Conservation (phyloP, 1,284 basidiomycete species). For the Pseudozyma sp. region DNA sequence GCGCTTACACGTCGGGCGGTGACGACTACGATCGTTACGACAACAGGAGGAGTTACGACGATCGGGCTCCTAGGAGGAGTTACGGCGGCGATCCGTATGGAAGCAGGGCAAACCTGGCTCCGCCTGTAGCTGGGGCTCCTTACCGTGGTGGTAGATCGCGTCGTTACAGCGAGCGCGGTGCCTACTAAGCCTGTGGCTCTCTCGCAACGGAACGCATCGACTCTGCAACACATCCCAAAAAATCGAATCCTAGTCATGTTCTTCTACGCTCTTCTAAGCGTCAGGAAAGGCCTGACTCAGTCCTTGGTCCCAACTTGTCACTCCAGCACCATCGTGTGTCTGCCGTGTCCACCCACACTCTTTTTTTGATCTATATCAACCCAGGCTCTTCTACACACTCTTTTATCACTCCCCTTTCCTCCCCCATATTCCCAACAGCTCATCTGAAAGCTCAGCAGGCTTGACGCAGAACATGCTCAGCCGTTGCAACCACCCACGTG, state of each 20-base stretch:
- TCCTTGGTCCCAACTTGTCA: conserved; percentile 1
- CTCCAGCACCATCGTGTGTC: not conserved
- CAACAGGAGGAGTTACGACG: conserved; percentile 44
- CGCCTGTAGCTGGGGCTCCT: conserved; percentile 20
- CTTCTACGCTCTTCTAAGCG: not conserved
- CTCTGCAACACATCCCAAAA: not conserved
- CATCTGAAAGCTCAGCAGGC: not conserved
- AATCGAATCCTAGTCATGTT: not conserved
- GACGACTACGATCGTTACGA: conserved; percentile 34
- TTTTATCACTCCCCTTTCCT: not conserved
- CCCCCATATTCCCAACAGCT: not conserved
- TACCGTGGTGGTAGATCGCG: conserved; percentile 50
- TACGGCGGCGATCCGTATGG: conserved; percentile 37
- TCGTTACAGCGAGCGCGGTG: conserved; percentile 50
- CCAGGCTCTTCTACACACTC: not conserved
- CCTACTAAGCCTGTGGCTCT: conserved; percentile 24
- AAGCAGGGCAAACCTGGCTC: conserved; percentile 33
- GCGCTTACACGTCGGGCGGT: not conserved
- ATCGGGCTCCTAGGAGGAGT: conserved; percentile 31
- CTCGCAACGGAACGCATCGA: not conserved
- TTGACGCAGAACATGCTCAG: conserved; percentile 6
- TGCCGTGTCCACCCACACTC: conserved; percentile 1
- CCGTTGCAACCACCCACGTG: not conserved
- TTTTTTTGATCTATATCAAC: not conserved
- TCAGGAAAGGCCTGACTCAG: not conserved